phyloP scores from a whole-genome alignment of 2,329 filamentous ascomycete genomes.

The Scleromitrula shiraiana region DNA sequence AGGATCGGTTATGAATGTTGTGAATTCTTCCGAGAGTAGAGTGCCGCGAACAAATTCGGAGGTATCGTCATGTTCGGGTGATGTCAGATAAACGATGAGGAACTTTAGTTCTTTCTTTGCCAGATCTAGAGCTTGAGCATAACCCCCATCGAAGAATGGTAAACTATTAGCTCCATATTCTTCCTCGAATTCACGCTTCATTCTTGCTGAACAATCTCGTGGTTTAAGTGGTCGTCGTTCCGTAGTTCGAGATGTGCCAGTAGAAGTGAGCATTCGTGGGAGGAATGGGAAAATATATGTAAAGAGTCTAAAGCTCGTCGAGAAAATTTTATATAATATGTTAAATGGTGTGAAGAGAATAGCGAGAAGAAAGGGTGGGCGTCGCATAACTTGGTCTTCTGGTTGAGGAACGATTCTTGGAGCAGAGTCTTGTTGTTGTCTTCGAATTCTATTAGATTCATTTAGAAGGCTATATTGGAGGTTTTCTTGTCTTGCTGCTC shows the following conservation, averaged over 20 bases:
- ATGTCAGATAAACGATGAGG: slow-evolving; percentile 78
- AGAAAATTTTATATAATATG: slow-evolving; percentile 64
- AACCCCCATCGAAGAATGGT: slow-evolving; percentile 78
- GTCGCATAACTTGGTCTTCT: slow-evolving; percentile 54
- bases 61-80: slow-evolving; percentile 92
- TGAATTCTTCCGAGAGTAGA: slow-evolving; percentile 66
- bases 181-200: slow-evolving; percentile 90
- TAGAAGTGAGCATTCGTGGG: slow-evolving; percentile 54
- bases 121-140: slow-evolving; percentile 82
- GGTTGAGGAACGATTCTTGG: slow-evolving; percentile 77
- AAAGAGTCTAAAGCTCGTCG: slow-evolving; percentile 62
- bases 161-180: slow-evolving; percentile 70
- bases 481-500: slow-evolving; percentile 62
- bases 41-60: slow-evolving; percentile 74
- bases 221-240: slow-evolving; percentile 72
- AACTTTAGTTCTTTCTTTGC: slow-evolving; percentile 91
- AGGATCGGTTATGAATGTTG: slow-evolving; percentile 65
- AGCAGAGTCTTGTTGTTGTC: slow-evolving; percentile 50
- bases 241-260: slow-evolving; percentile 50
- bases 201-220: slow-evolving; percentile 78
- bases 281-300: slow-evolving; percentile 75
- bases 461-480: slow-evolving; percentile 51
- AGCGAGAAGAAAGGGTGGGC: slow-evolving; percentile 61
- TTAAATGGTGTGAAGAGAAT: slow-evolving; percentile 77
- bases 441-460: slow-evolving; percentile 27